Percentiles rank a stretch among this genome's conserved stretches.
These are phyloP conservation scores for Jacaranda copaia DNA, from an alignment of 257 asterid genomes.

Conservation along the genomic window DNA sequence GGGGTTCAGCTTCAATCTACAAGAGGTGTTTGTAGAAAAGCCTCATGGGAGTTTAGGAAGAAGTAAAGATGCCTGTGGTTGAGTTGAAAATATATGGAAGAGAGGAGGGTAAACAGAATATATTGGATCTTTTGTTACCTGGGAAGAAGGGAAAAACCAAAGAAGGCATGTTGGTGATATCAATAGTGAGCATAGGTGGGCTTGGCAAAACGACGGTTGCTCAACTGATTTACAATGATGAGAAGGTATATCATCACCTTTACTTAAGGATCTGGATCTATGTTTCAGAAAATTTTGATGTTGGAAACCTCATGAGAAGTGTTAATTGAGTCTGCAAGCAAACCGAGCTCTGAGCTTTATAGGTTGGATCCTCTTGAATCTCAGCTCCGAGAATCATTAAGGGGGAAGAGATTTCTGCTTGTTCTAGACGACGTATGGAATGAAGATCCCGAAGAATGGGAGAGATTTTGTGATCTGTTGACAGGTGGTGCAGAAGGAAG, in stretches of 20 bases:
- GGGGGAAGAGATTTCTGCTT: background rate
- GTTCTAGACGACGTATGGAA: background rate
- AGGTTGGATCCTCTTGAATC: conserved; percentile 17
- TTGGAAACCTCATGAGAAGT: background rate
- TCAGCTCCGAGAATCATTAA: background rate
- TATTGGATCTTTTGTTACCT: background rate
- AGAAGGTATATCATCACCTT: background rate
- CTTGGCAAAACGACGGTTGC: conserved; percentile 16
- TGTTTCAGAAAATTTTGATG: background rate
- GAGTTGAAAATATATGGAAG: background rate
- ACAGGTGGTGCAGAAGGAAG: background rate
- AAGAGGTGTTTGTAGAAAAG: background rate
- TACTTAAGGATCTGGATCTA: conserved; percentile 19
- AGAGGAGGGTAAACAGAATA: conserved; percentile 12
- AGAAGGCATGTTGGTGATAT: background rate
- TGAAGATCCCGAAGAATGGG: background rate
- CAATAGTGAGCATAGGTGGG: conserved; percentile 20
- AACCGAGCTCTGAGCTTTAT: background rate
- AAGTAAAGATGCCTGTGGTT: background rate
- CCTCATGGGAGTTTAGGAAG: background rate
- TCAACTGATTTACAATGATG: conserved; percentile 15
- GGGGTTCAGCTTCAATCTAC: conserved; percentile 9
- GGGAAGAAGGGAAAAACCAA: no score
- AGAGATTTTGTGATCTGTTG: background rate
- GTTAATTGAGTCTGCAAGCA: conserved; percentile 1